A percentile compares a stretch with the other conserved stretches of the same genome.
Conservation (phyloP, 2,329 filamentous ascomycete species). For the Coleophoma crateriformis region DNA sequence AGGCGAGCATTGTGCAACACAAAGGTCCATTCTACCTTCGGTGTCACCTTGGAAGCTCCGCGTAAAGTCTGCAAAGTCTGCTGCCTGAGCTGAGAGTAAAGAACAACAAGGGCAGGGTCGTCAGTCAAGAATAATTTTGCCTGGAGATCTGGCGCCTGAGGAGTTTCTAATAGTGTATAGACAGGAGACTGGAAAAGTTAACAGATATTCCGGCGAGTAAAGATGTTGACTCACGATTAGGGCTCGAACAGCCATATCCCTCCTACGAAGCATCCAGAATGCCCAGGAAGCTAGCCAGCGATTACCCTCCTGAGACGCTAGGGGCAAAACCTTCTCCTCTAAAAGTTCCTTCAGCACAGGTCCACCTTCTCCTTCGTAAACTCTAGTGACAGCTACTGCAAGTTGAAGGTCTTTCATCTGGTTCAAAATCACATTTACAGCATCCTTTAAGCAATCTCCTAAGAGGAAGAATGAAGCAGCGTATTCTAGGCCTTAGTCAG, state of each 20-base stretch:
- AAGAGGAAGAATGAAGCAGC: slow-evolving; percentile 94
- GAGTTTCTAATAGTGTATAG: slow-evolving; percentile 65
- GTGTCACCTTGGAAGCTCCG: slow-evolving; percentile 76
- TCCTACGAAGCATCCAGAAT: slow-evolving; percentile 82
- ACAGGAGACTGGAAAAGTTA: slow-evolving; percentile 61
- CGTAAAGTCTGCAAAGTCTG: slow-evolving; percentile 77
- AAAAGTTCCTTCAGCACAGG: slow-evolving; percentile 69
- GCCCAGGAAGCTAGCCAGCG: slow-evolving; percentile 95
- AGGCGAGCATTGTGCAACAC: slow-evolving; percentile 78
- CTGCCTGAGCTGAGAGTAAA: slow-evolving; percentile 82
- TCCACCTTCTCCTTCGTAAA: slow-evolving; percentile 82
- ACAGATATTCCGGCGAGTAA: background rate
- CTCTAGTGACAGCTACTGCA: slow-evolving; percentile 79
- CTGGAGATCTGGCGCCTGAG: slow-evolving; percentile 62
- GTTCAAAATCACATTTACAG: slow-evolving; percentile 78
- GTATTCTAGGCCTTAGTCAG: slow-evolving; percentile 56
- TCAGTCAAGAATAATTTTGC: slow-evolving; percentile 81
- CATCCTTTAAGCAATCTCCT: slow-evolving; percentile 78
- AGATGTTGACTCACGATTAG: slow-evolving; percentile 57
- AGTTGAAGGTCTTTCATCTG: slow-evolving; percentile 87
- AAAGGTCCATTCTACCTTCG: slow-evolving; percentile 81
- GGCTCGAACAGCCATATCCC: slow-evolving; percentile 77
- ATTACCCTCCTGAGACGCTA: slow-evolving; percentile 77
- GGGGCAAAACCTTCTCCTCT: slow-evolving; percentile 70
- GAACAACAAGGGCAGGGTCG: slow-evolving; percentile 79